These are phyloP conservation scores for Nannochloris sp. DNA, from an alignment of 139 green algal genomes.

Conservation along the genomic window DNA sequence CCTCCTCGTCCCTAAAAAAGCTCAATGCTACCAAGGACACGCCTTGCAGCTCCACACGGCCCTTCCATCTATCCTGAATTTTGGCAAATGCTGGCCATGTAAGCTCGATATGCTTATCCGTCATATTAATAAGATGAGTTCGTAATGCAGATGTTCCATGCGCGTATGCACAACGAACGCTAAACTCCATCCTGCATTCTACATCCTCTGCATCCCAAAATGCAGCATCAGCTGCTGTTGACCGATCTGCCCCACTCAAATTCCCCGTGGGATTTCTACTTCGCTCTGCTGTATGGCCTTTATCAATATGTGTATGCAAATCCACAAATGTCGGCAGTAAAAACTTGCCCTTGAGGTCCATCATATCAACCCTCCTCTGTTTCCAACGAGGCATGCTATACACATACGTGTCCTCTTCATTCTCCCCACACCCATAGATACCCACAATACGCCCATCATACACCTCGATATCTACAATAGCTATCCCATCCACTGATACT, in stretches of 20 bases:
- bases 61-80: slow-evolving; percentile 40
- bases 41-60: slow-evolving; percentile 56
- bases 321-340: slow-evolving; percentile 54
- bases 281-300: slow-evolving; percentile 60
- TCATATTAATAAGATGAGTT: slow-evolving; percentile 68
- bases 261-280: slow-evolving; percentile 50
- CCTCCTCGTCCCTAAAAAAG: slow-evolving; percentile 49
- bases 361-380: neutral
- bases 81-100: slow-evolving; percentile 51
- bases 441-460: neutral
- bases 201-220: slow-evolving; percentile 59
- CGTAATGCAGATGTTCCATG: slow-evolving; percentile 61
- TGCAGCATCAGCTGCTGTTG: slow-evolving; percentile 41
- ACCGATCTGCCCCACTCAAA: slow-evolving; percentile 51
- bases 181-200: slow-evolving; percentile 62
- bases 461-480: slow-evolving; percentile 34
- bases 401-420: neutral
- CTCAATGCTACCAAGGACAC: slow-evolving; percentile 51
- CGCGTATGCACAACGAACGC: slow-evolving; percentile 51
- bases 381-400: neutral
- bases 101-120: slow-evolving; percentile 39
- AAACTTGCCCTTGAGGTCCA: slow-evolving; percentile 29
- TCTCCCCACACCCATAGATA: neutral
- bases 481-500: slow-evolving; percentile 29
- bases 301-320: slow-evolving; percentile 68